Conservation (phyloP, 306 rosid species). For the Corylus heterophylla region DNA sequence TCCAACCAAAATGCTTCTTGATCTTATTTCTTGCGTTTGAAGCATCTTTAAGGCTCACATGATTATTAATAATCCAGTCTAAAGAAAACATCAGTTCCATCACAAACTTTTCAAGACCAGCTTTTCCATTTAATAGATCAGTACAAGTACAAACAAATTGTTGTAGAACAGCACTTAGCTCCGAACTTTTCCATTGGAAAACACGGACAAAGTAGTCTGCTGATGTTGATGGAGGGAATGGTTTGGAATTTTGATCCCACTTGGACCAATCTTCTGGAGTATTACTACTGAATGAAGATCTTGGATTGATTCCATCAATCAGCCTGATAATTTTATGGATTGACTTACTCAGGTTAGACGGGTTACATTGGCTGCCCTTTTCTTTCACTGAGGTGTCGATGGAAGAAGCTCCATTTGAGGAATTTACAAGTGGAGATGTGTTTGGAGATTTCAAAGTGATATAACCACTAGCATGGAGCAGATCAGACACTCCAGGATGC, state of each 20-base stretch:
- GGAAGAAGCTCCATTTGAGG: conserved; percentile 8
- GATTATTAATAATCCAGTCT: conserved; percentile 62
- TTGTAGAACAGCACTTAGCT: conserved; percentile 54
- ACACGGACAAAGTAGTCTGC: conserved; percentile 56
- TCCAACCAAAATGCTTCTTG: conserved; percentile 58
- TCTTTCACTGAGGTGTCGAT: conserved; percentile 27
- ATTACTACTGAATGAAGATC: conserved; percentile 31
- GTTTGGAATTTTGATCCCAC: conserved; percentile 37
- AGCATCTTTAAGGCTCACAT: conserved; percentile 47
- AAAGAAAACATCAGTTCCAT: conserved; percentile 59
- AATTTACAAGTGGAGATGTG: conserved; percentile 6
- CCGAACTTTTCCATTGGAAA: conserved; percentile 64
- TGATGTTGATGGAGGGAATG: conserved; percentile 36
- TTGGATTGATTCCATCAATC: conserved; percentile 51
- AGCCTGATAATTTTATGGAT: conserved; percentile 50
- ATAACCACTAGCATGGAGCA: conserved; percentile 19
- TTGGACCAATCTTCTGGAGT: conserved; percentile 33
- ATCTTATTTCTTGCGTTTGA: conserved; percentile 56
- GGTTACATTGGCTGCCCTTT: conserved; percentile 17
- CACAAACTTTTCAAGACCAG: conserved; percentile 47
- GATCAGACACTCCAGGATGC: conserved; percentile 31
- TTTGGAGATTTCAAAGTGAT: conserved; percentile 15
- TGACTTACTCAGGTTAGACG: conserved; percentile 38
- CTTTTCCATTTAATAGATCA: conserved; percentile 47
- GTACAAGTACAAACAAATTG: conserved; percentile 53